Conservation (phyloP, 2,329 filamentous ascomycete species). For the Penicillium brasilianum region DNA sequence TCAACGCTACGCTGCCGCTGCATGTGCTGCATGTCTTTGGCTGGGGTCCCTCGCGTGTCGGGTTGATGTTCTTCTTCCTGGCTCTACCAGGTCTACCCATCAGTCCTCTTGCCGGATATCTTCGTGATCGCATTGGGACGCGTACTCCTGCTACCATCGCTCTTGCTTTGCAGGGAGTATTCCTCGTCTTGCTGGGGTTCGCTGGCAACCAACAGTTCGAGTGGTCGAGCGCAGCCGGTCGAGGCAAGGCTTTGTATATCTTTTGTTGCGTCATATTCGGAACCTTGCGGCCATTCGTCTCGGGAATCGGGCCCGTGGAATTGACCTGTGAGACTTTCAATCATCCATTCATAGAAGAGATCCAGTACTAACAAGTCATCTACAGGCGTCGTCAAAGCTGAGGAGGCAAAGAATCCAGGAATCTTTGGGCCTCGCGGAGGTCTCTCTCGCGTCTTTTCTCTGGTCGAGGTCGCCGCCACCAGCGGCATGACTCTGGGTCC, state of each 20-base stretch:
- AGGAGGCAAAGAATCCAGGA: constrained; percentile 25
- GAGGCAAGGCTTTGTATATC: constrained; percentile 25
- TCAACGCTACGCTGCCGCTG: constrained; percentile 62
- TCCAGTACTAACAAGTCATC: neutral
- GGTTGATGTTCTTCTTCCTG: constrained; percentile 62
- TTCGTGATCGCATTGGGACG: constrained; percentile 36
- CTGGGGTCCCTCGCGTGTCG: constrained; percentile 61
- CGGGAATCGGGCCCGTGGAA: constrained; percentile 34
- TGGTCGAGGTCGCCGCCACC: constrained; percentile 24
- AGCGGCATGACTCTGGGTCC: constrained; percentile 8
- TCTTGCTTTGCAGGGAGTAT: neutral
- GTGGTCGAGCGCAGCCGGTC: constrained; percentile 28
- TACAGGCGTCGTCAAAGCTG: constrained; percentile 25
- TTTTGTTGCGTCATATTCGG: constrained; percentile 27
- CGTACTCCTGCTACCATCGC: constrained; percentile 18
- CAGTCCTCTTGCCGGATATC: constrained; percentile 62
- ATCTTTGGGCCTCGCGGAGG: constrained; percentile 36
- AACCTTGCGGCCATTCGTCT: constrained; percentile 26
- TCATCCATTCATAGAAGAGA: neutral
- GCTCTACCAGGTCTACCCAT: constrained; percentile 56
- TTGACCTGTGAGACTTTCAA: constrained; percentile 32
- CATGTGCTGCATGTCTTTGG: constrained; percentile 59
- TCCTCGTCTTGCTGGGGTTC: constrained; percentile 6
- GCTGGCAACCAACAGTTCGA: constrained; percentile 22
- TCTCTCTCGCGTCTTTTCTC: constrained; percentile 29